A percentile compares a stretch with the other conserved stretches of the same genome.
These are phyloP conservation scores for Croton laevigatus DNA, from an alignment of 441 rosid species.

Conservation along the genomic window DNA sequence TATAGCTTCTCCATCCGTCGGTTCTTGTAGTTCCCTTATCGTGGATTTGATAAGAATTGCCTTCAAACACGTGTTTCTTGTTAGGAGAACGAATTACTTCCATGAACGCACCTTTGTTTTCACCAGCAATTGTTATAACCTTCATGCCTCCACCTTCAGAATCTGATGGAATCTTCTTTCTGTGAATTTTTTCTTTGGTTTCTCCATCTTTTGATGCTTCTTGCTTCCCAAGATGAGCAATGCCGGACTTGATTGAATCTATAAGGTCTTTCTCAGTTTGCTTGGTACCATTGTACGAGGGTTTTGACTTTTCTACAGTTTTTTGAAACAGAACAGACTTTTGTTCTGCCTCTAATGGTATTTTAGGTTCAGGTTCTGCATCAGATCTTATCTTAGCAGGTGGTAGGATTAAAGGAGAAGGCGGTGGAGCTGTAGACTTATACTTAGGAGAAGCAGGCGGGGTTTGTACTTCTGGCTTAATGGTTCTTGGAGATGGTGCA, in stretches of 20 bases:
- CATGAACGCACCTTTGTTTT: slow-evolving; percentile 87
- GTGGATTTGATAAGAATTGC: slow-evolving; percentile 29
- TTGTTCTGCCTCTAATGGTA: slow-evolving; percentile 56
- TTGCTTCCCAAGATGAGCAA: slow-evolving; percentile 24
- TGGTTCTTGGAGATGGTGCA: slow-evolving; percentile 27
- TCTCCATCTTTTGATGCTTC: slow-evolving; percentile 19
- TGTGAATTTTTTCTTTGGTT: slow-evolving; percentile 21
- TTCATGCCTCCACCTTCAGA: slow-evolving; percentile 41
- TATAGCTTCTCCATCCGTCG: slow-evolving; percentile 32
- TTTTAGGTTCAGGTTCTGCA: slow-evolving; percentile 33
- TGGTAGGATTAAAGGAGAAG: slow-evolving; percentile 69
- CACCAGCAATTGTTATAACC: slow-evolving; percentile 70
- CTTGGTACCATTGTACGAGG: slow-evolving; percentile 6
- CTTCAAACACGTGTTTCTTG: slow-evolving; percentile 26
- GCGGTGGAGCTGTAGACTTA: slow-evolving; percentile 45
- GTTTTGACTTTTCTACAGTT: slow-evolving; percentile 32
- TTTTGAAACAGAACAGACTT: slow-evolving; percentile 65
- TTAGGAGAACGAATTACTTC: slow-evolving; percentile 49
- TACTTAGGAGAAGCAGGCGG: slow-evolving; percentile 46
- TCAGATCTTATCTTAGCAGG: slow-evolving; percentile 49
- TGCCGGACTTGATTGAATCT: slow-evolving; percentile 19
- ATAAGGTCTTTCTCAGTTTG: slow-evolving; percentile 15
- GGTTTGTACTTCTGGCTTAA: slow-evolving; percentile 32
- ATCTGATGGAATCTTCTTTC: slow-evolving; percentile 37
- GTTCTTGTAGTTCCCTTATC: slow-evolving; percentile 23